Base-by-base conservation (phyloP, 164 flowering plant species). In the Magnolia kwangsiensis region DNA sequence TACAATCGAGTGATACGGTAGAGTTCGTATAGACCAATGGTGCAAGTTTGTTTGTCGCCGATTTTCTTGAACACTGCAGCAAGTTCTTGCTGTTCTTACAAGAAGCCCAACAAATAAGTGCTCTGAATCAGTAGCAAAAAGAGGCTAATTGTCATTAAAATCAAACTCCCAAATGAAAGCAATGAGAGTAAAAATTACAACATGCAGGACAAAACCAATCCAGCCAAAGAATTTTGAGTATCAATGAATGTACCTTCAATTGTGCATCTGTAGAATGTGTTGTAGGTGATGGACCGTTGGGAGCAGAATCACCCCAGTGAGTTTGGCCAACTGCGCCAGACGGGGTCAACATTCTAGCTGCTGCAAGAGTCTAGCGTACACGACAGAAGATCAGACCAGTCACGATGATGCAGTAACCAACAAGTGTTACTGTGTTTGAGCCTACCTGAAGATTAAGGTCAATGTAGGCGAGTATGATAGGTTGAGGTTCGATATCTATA, bases 11-110 rank as follows among this genome's bases (percentile, higher is more conserved):
- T 94, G 24, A 96, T 94, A 13, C 98, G 93, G 74, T 96, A 94
- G 2, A 96, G 86, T 74, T 94, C 98, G 82, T 88, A 93, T 21
- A 96, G 82, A 73, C 99, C 99, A 83, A 90, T 93, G 0, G 94
- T 86, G 82, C 98, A 96, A 4, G 99, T 96, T 82, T 96, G 98
- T 86, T 92, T 96, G 82, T 94, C 99, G 61, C 98, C 99, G 80
- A 96, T 96, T 85, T 96, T 96, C 88, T 96, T 96, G 83, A 96
- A 96, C 68, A 96, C 91, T 24, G 98, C 98, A 78, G 95, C 99
- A 79, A 96, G 92, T 78, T 96, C 99, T 92, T 96, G 98, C 99
- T 96, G 90, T 63, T 74, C 70, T 24, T 23, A 66, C 21, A 73
- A 8, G 23, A 67, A 73, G 23, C 19, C 0, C 74, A 59, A 65